These are phyloP conservation scores for Anthracocystis setariae DNA, from an alignment of 1,284 basidiomycete genomes.

Conservation along the genomic window DNA sequence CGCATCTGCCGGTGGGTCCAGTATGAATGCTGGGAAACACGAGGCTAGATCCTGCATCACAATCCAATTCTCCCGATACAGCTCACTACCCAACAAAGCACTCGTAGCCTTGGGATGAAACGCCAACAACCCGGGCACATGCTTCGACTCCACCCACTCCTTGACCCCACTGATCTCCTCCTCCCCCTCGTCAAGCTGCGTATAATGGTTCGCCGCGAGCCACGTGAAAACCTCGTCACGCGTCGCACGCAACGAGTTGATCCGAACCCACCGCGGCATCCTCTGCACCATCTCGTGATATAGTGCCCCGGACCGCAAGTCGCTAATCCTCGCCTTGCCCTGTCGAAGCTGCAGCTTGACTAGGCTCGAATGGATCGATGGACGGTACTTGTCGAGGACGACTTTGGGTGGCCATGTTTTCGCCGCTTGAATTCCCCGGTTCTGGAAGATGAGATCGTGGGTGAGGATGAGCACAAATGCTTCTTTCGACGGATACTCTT, in stretches of 20 bases:
- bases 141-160: slow-evolving; percentile 68
- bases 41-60: slow-evolving; percentile 98
- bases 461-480: slow-evolving; percentile 58
- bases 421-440: slow-evolving; percentile 56
- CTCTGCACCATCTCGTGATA: slow-evolving; percentile 44
- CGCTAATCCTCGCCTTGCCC: slow-evolving; percentile 49
- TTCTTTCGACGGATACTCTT: slow-evolving; percentile 21
- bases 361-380: slow-evolving; percentile 85
- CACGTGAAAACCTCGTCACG: slow-evolving; percentile 72
- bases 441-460: slow-evolving; percentile 61
- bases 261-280: slow-evolving; percentile 63
- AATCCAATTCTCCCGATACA: slow-evolving; percentile 80
- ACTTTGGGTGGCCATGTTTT: slow-evolving; percentile 59
- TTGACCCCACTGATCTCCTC: slow-evolving; percentile 52
- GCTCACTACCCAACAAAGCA: slow-evolving; percentile 41
- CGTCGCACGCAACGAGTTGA: slow-evolving; percentile 49
- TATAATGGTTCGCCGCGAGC: slow-evolving; percentile 70
- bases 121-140: slow-evolving; percentile 81
- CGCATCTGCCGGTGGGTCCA: slow-evolving; percentile 29
- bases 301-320: slow-evolving; percentile 54
- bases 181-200: slow-evolving; percentile 12
- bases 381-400: slow-evolving; percentile 76
- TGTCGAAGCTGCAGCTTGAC: slow-evolving; percentile 78
- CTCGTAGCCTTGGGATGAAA: slow-evolving; percentile 74
- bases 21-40: slow-evolving; percentile 88